These are phyloP conservation scores for Ceratobasidium sp. DNA, from an alignment of 1,284 basidiomycete species.

Conservation along the genomic window DNA sequence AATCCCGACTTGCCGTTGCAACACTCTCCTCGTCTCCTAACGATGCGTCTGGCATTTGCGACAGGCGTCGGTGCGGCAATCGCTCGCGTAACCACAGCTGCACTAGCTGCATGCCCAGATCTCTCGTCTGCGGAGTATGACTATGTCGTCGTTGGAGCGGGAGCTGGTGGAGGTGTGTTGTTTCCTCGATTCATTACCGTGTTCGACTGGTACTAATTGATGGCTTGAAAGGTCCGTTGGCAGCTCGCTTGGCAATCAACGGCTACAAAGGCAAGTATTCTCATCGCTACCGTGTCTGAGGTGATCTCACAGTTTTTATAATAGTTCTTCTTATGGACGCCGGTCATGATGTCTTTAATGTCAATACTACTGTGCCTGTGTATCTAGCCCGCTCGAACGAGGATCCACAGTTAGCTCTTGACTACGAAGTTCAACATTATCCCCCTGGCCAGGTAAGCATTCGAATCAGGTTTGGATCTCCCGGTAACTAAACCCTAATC, in stretches of 20 bases:
- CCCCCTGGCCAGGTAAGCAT: constrained; percentile 30
- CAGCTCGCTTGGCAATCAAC: constrained; percentile 26
- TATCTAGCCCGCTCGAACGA: constrained; percentile 31
- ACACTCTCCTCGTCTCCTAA: background rate
- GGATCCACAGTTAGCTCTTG: constrained; percentile 27
- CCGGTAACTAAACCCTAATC: too few species aligned
- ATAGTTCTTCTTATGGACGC: constrained; percentile 34
- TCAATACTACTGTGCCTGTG: constrained; percentile 22
- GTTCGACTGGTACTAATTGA: background rate
- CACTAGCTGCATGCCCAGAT: constrained; percentile 26
- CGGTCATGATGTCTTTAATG: constrained; percentile 25
- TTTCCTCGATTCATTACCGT: background rate
- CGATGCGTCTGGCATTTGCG: constrained; percentile 20
- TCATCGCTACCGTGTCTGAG: background rate
- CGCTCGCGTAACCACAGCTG: background rate
- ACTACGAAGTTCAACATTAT: constrained; percentile 33
- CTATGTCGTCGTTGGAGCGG: constrained; percentile 30
- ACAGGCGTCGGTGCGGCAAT: constrained; percentile 4
- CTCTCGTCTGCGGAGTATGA: constrained; percentile 24
- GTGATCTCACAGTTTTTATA: background rate
- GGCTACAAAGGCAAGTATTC: constrained; percentile 20
- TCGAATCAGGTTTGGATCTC: too few species aligned
- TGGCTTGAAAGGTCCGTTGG: constrained; percentile 13
- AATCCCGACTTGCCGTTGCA: background rate
- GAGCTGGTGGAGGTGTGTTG: constrained; percentile 32